Evolutionary conservation across 345 rosid genomes (phyloP).

Genomic region (Camelina hispida): DNA sequence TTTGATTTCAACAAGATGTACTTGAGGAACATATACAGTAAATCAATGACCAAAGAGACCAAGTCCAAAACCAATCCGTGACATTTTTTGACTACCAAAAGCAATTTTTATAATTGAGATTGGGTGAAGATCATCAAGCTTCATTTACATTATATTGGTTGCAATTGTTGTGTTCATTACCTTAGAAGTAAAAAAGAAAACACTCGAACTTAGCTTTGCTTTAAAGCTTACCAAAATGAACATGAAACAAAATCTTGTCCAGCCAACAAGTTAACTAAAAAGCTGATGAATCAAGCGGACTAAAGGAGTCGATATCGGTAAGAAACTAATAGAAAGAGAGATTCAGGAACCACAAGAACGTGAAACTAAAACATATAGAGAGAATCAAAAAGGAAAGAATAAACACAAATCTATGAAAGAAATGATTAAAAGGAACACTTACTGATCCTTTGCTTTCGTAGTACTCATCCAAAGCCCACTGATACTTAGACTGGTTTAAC

Average conservation of each 20-base stretch:
- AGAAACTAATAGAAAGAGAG: slow-evolving; percentile 7
- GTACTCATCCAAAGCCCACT: slow-evolving; percentile 98
- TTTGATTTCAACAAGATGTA: background rate
- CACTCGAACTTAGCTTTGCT: slow-evolving; percentile 24
- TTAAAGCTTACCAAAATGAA: slow-evolving; percentile 27
- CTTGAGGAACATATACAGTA: slow-evolving; percentile 5
- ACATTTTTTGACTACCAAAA: background rate
- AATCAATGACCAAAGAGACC: slow-evolving; percentile 15
- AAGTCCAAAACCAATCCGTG: slow-evolving; percentile 23
- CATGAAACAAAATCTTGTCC: background rate
- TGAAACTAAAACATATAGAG: background rate
- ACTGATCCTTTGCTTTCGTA: slow-evolving; percentile 84
- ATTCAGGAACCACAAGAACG: background rate
- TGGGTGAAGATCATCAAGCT: slow-evolving; percentile 15
- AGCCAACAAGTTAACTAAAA: background rate
- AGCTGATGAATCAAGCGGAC: background rate
- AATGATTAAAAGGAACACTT: slow-evolving; percentile 38
- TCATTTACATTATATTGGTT: background rate
- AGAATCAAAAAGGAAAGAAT: slow-evolving; percentile 1
- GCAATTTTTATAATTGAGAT: background rate
- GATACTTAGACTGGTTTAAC: slow-evolving; percentile 95
- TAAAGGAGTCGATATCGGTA: background rate
- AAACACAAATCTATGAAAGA: background rate
- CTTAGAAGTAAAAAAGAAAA: background rate
- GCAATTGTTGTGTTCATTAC: slow-evolving; percentile 16